Evolutionary conservation across 1,284 basidiomycete species (phyloP).

Genomic region (Filobasidium uniguttulatum): DNA sequence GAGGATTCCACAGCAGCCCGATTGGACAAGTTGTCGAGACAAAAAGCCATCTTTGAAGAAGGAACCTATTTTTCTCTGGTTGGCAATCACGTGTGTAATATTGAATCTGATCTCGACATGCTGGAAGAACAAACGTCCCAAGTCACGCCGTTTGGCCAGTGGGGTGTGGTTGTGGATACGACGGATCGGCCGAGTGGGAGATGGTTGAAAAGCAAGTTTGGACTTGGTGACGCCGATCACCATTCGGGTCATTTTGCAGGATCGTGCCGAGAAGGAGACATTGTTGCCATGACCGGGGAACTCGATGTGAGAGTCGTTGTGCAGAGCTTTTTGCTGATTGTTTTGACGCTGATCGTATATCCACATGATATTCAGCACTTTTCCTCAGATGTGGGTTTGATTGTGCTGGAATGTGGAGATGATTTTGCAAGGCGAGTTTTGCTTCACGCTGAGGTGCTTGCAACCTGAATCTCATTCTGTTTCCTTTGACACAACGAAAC

Average conservation of each 20-base stretch:
- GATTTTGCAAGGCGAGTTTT: neutral
- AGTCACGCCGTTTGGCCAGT: neutral
- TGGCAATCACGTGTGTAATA: conserved; percentile 11
- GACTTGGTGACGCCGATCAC: neutral
- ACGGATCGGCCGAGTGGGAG: conserved; percentile 8
- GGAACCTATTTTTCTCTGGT: conserved; percentile 14
- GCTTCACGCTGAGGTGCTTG: too few relatives aligned
- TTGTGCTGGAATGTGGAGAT: conserved; percentile 8
- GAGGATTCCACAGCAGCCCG: neutral
- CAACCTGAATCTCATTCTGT: too few relatives aligned
- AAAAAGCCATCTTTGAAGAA: conserved; percentile 13
- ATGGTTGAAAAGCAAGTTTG: conserved; percentile 14
- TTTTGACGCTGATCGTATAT: neutral
- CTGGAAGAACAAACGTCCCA: neutral
- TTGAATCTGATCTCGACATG: conserved; percentile 1
- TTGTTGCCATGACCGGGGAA: neutral
- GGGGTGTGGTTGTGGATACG: conserved; percentile 4
- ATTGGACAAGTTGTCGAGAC: neutral
- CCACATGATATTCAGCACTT: neutral
- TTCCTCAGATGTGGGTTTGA: conserved; percentile 2
- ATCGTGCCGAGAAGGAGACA: neutral
- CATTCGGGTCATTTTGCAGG: conserved; percentile 10
- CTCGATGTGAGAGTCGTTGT: neutral
- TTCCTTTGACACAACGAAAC: too few relatives aligned
- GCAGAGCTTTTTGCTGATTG: too few relatives aligned